Base-by-base conservation (phyloP, 441 rosid genomes). In the Cnidoscolus chayamansa region DNA sequence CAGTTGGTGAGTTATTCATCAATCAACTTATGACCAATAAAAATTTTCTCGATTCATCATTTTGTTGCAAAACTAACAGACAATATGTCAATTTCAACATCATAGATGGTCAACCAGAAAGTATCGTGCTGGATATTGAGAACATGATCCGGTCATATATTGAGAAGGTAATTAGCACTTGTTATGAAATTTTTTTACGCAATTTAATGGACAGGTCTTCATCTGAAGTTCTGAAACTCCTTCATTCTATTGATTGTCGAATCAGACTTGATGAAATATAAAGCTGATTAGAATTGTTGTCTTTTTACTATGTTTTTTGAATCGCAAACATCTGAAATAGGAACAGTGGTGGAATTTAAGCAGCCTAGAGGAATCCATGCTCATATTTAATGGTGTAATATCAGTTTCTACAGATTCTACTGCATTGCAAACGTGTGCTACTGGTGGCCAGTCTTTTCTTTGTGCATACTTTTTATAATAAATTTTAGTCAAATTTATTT, bases 81-180 rank as follows among this genome's bases (percentile, higher is more conserved):
- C 56, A 19, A 70, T 70, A 63, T 70, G 50, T 67, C 72, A 43
- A 19, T 54, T 78, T 32, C 67, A 25, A 1, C 80, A 49, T 78
- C 76, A 78, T 74, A 92, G 98, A 92, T 1, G 98, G 97, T 79
- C 98, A 94, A 80, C 86, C 86, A 66, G 98, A 94, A 8, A 89
- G 87, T 83, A 88, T 84, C 47, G 98, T 94, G 80, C 89, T 78
- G 63, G 97, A 94, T 65, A 94, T 94, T 31, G 98, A 94, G 76
- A 88, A 80, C 77, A 92, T 94, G 97, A 90, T 94, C 66, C 84
- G 88, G 45, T 77, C 94, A 48, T 94, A 64, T 80, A 92, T 94
- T 77, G 97, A 94, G 77, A 94, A 94, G 97, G 98, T 91, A 82
- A 78, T 43, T n/a, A 56, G 35, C 25, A 63, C 43, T 67, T 58